Percentiles rank a stretch among this genome's conserved stretches.
Conservation (phyloP, 352 stramenopile species). For the Pseudoperonospora humuli region DNA sequence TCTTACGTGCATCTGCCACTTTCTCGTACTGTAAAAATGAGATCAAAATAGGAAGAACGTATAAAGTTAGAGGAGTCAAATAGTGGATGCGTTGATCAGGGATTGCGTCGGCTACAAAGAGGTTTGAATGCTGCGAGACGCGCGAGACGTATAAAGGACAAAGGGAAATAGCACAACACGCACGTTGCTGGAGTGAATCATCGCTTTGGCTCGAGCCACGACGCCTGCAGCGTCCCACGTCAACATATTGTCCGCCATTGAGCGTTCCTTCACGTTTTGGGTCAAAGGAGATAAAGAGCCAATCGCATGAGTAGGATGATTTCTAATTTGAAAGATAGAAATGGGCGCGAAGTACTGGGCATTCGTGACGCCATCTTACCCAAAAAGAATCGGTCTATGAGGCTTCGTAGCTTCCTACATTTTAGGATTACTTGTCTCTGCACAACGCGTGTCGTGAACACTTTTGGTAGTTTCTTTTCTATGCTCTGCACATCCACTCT, state of each 20-base stretch:
- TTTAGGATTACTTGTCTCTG: too few species aligned
- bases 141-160: constrained; percentile 1
- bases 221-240: constrained; percentile 44
- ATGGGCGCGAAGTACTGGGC: too few species aligned
- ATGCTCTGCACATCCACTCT: too few species aligned
- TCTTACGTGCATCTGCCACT: constrained; percentile 45
- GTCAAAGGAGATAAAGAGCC: background rate
- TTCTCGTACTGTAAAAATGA: constrained; percentile 50
- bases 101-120: constrained; percentile 5
- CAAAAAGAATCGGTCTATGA: too few species aligned
- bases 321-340: background rate
- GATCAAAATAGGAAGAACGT: background rate
- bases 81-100: background rate
- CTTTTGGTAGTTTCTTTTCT: too few species aligned
- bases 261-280: background rate
- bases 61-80: constrained; percentile 4
- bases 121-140: background rate
- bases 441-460: too few species aligned
- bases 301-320: background rate
- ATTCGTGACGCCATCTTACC: too few species aligned
- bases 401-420: too few species aligned
- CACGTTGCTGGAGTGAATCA: constrained; percentile 75
- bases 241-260: constrained; percentile 25
- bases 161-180: constrained; percentile 11
- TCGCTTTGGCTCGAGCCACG: constrained; percentile 52